phyloP scores from a whole-genome alignment of 1,284 basidiomycete genomes.

The Trametes sp. region DNA sequence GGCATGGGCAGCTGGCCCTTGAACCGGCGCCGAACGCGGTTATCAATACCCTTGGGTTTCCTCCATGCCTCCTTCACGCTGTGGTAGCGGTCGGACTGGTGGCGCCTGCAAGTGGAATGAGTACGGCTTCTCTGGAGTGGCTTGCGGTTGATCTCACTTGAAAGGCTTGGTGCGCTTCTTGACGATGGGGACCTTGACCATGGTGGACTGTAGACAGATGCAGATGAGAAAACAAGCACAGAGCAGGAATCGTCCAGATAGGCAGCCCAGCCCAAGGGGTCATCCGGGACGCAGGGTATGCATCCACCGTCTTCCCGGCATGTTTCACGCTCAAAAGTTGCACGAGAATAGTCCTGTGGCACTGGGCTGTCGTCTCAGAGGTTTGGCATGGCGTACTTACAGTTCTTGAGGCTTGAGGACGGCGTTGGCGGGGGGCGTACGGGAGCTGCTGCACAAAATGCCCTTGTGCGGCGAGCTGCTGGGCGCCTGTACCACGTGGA shows the following conservation, averaged over 20 bases:
- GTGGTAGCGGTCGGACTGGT: conserved; percentile 97
- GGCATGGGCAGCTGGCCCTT: conserved; percentile 97
- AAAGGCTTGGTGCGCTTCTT: conserved; percentile 97
- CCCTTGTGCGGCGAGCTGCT: conserved; percentile 3
- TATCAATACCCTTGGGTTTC: conserved; percentile 98
- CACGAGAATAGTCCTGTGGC: conserved; percentile 33
- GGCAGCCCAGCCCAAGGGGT: conserved; percentile 26
- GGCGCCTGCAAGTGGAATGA: conserved; percentile 67
- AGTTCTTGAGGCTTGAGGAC: conserved; percentile 44
- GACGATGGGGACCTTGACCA: conserved; percentile 92
- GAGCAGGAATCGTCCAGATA: conserved; percentile 3
- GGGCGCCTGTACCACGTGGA: conserved; percentile 31
- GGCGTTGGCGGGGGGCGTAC: conserved; percentile 32
- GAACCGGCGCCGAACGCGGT: conserved; percentile 95
- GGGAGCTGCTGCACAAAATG: conserved; percentile 22
- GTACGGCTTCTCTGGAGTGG: background rate
- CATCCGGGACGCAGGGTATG: conserved; percentile 33
- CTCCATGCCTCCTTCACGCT: conserved; percentile 97
- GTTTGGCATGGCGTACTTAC: conserved; percentile 46
- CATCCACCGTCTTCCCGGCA: conserved; percentile 37
- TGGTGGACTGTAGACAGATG: conserved; percentile 48
- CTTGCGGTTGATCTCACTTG: conserved; percentile 67
- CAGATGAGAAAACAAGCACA: conserved; percentile 17
- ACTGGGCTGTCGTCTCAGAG: conserved; percentile 23
- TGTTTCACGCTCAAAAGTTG: conserved; percentile 19